Base-by-base conservation (phyloP, 2,329 filamentous ascomycete species). In the Chaetoscypha palmicola region DNA sequence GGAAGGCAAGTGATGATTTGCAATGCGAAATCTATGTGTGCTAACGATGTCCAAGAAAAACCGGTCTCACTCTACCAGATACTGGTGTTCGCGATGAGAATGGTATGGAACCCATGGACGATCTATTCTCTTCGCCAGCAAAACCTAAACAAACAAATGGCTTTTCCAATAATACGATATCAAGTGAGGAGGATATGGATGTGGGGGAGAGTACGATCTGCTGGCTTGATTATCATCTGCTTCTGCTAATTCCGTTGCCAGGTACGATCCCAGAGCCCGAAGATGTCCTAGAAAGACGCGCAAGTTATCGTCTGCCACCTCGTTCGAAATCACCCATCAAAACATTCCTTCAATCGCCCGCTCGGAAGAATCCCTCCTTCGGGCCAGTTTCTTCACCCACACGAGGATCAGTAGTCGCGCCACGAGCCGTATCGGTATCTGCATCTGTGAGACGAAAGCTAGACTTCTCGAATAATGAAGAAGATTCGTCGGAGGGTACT, bases 81-180 rank as follows among this genome's bases (percentile, higher is more conserved):
- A 79, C 72, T 43, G 87, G 87, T 41, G 71, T 81, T 48, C 84
- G 88, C 67, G 91, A 97, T 66, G 89, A 94, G 63, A 73, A 95
- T 72, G 92, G 91, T 64, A 81, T 98, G 70, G 88, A 96, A 62
- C 83, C 86, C 26, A 76, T 95, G 46, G 86, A 91, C 26, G 79
- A 79, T 54, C 79, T 97, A 53, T 95, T 95, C 65, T 96, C 90
- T 7, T 95, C 90, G 16, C 89, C 90, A 11, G 76, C 79, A 53
- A 85, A 81, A 58, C 67, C 55, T 3, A 51, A 45, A n/a, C 24
- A 45, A 45, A 37, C 49, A 48, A 43, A 43, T 22, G 33, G 33
- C 4, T 43, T 28, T 37, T 56, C 56, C 34, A 66, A 68, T 49
- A 62, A 67, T 24, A 73, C 70, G 11, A 65, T 72, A 31, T 68